Percentiles rank a stretch among this genome's conserved stretches.
These are phyloP conservation scores for Apiospora sp. DNA, from an alignment of 2,329 filamentous ascomycete species.

Conservation along the genomic window DNA sequence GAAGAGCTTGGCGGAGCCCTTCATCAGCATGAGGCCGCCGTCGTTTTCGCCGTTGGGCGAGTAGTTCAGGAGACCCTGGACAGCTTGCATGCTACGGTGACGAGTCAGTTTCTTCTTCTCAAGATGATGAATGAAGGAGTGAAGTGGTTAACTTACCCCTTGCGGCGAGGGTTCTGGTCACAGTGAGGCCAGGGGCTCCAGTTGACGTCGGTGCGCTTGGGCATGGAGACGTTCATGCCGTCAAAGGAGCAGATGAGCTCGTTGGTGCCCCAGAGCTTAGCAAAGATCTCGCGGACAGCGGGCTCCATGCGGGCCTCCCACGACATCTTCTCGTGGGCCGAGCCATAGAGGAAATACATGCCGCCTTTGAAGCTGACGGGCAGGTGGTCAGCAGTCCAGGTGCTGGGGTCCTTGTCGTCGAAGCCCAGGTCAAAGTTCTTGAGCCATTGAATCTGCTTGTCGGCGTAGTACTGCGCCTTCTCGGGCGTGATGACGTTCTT, in stretches of 20 bases:
- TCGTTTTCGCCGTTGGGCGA: conserved; percentile 54
- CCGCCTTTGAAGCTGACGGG: conserved; percentile 52
- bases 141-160: conserved; percentile 40
- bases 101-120: not conserved
- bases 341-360: conserved; percentile 50
- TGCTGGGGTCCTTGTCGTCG: conserved; percentile 46
- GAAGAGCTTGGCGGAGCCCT: conserved; percentile 49
- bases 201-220: conserved; percentile 46
- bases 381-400: conserved; percentile 53
- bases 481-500: conserved; percentile 49
- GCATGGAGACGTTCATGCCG: conserved; percentile 51
- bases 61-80: conserved; percentile 55
- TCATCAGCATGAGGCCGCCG: conserved; percentile 54
- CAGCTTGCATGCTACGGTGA: conserved; percentile 38
- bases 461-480: conserved; percentile 47
- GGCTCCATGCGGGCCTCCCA: conserved; percentile 55
- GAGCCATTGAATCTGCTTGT: conserved; percentile 51
- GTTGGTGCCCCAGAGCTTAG: conserved; percentile 49
- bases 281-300: conserved; percentile 48
- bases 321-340: conserved; percentile 51
- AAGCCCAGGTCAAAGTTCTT: conserved; percentile 51
- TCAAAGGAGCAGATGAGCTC: conserved; percentile 40
- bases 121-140: no score
- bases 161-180: conserved; percentile 50
- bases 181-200: conserved; percentile 54